Evolutionary conservation across 2,329 filamentous ascomycete species (phyloP).

Genomic region (Xylariaceae sp.): DNA sequence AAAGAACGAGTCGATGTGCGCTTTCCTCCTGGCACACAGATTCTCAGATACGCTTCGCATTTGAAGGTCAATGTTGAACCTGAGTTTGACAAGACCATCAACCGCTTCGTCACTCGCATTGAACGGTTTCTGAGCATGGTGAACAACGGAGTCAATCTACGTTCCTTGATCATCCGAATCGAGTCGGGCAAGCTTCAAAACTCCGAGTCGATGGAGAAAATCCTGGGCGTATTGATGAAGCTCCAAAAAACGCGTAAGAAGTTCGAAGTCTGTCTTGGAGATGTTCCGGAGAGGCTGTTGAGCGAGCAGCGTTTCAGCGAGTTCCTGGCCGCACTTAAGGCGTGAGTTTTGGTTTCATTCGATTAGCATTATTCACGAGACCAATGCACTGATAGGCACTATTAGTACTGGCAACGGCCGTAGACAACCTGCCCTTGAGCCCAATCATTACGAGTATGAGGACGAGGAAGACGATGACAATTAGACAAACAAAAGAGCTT

Average conservation of each 20-base stretch:
- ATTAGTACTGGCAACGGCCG: constrained; percentile 5
- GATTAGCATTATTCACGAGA: neutral
- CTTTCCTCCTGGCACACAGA: constrained; percentile 3
- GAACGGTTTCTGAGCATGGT: constrained; percentile 2
- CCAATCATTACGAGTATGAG: constrained; percentile 10
- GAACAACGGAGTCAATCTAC: constrained; percentile 5
- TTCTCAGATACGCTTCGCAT: constrained; percentile 7
- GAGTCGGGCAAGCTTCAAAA: neutral
- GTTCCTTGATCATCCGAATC: constrained; percentile 11
- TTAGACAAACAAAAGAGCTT: neutral
- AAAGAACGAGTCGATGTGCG: constrained; percentile 8
- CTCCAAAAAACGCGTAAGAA: constrained; percentile 3
- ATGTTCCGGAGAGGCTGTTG: constrained; percentile 7
- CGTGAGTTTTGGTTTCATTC: neutral
- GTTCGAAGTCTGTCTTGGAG: constrained; percentile 5
- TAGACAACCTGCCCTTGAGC: constrained; percentile 6
- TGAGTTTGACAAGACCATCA: constrained; percentile 5
- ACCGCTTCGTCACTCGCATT: constrained; percentile 10
- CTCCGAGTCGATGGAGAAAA: constrained; percentile 2
- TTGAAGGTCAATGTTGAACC: constrained; percentile 12
- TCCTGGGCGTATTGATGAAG: constrained; percentile 3
- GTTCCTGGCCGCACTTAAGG: constrained; percentile 1
- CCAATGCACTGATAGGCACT: neutral
- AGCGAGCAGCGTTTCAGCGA: neutral
- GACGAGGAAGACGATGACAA: neutral